Base-by-base conservation (phyloP, 2,329 filamentous ascomycete genomes). In the Raffaelea arxii region DNA sequence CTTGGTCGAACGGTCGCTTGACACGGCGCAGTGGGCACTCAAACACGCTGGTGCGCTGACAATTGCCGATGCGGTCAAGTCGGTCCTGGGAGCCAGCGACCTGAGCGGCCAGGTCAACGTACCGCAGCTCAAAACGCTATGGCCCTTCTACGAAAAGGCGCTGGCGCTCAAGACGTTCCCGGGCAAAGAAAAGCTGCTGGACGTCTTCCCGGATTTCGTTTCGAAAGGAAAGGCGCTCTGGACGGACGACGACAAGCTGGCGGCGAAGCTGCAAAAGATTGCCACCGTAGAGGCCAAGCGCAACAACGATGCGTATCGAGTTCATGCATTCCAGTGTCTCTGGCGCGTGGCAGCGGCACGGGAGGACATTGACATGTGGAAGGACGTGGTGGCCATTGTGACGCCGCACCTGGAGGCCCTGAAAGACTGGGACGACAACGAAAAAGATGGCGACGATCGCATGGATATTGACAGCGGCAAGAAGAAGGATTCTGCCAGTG, bases 141-240 rank as follows among this genome's bases (percentile, higher is more conserved):
- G 91, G 91, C 86, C 86, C 0, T 77, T 83, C 2, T 72, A 95
- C 41, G 87, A 96, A 53, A 87, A 84, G 58, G 80, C 86, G 2
- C 66, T 97, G 36, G 77, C 80, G 3, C 80, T 94, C 12, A 97
- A 96, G 71, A 95, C 90, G 1, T 98, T 95, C 72, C 76, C 84
- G 1, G 88, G 88, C 21, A 98, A 98, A 61, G 89, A 96, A 64
- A 81, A 80, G 54, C 77, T 98, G 25, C 71, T 97, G 3, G 74
- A 80, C 38, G 82, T 86, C 6, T 88, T 92, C 62, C 83, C 88
- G 4, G 76, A 80, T 48, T 92, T 97, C 56, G 80, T 85, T 1
- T 74, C 78, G 56, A 78, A 81, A 51, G 77, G 77, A 1, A 74
- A 73, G 53, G 63, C 62, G 7, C 67, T 86, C 25, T 81, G 80